These are phyloP conservation scores for Neurospora sp. DNA, from an alignment of 495 filamentous ascomycete species.

Conservation along the genomic window DNA sequence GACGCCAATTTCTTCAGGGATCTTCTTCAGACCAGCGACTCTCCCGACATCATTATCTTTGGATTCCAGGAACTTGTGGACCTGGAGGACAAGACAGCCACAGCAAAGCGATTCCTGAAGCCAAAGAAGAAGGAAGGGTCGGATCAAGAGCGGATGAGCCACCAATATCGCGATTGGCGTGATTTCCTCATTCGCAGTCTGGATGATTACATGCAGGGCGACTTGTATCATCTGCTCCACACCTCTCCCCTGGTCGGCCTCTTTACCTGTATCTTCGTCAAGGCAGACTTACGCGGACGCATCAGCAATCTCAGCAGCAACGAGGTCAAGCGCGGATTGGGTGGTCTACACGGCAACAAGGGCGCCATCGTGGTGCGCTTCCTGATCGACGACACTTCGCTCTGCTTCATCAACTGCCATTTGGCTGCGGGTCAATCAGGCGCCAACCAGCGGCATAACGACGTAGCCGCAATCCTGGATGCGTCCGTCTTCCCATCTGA, in stretches of 20 bases:
- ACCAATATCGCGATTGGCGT: slow-evolving; percentile 92
- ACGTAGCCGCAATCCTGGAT: slow-evolving; percentile 85
- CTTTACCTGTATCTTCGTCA: slow-evolving; percentile 93
- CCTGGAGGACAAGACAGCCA: slow-evolving; percentile 91
- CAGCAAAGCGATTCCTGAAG: slow-evolving; percentile 74
- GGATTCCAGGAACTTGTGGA: slow-evolving; percentile 97
- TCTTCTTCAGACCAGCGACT: slow-evolving; percentile 56
- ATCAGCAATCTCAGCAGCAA: slow-evolving; percentile 67
- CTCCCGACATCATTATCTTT: slow-evolving; percentile 87
- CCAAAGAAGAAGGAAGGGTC: slow-evolving; percentile 85
- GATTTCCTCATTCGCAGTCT: slow-evolving; percentile 73
- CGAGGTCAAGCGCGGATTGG: slow-evolving; percentile 91
- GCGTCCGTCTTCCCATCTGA: slow-evolving; percentile 59
- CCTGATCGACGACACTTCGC: slow-evolving; percentile 77
- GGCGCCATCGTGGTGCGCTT: slow-evolving; percentile 89
- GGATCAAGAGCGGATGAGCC: slow-evolving; percentile 90
- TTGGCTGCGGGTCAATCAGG: slow-evolving; percentile 87
- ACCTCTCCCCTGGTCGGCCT: slow-evolving; percentile 84
- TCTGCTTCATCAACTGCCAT: slow-evolving; percentile 98
- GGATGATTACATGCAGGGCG: slow-evolving; percentile 63
- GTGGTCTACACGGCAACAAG: slow-evolving; percentile 91
- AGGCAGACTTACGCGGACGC: slow-evolving; percentile 58
- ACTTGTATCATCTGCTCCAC: slow-evolving; percentile 78
- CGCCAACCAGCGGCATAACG: slow-evolving; percentile 84
- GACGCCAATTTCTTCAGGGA: slow-evolving; percentile 69